Evolutionary conservation across 345 rosid species (phyloP).

Genomic region (Stellera chamaejasme): DNA sequence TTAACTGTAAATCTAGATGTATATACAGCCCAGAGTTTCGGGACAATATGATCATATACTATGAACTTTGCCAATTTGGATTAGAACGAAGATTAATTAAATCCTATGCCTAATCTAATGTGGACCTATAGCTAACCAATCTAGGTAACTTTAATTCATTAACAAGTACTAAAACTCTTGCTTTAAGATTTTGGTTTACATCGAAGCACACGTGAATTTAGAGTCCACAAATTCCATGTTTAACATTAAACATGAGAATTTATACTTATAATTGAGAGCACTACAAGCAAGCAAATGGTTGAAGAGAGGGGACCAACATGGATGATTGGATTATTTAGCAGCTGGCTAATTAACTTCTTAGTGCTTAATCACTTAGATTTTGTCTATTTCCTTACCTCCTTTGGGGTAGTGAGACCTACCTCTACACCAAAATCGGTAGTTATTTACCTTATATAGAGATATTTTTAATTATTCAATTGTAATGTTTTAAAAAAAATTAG

Average conservation of each 20-base stretch:
- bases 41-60: slow-evolving; percentile 4
- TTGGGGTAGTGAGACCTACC: slow-evolving; percentile 9
- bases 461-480: slow-evolving; percentile 17
- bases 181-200: slow-evolving; percentile 17
- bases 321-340: neutral
- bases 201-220: slow-evolving; percentile 32
- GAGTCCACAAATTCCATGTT: slow-evolving; percentile 35
- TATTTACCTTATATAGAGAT: neutral
- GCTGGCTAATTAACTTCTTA: slow-evolving; percentile 26
- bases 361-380: slow-evolving; percentile 14
- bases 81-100: neutral
- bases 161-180: neutral
- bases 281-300: slow-evolving; percentile 10
- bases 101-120: slow-evolving; percentile 7
- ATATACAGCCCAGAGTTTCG: slow-evolving; percentile 4
- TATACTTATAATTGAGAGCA: slow-evolving; percentile 23
- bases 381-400: neutral
- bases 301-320: slow-evolving; percentile 6
- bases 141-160: neutral
- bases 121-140: neutral
- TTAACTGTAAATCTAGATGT: neutral
- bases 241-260: neutral
- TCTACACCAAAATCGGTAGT: neutral
- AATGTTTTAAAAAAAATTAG: slow-evolving; percentile 9
- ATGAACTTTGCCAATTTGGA: neutral